A percentile compares a stretch with the other conserved stretches of the same genome.
These are phyloP conservation scores for Lentinus tigrinus DNA, from an alignment of 768 basidiomycete genomes.

Conservation along the genomic window DNA sequence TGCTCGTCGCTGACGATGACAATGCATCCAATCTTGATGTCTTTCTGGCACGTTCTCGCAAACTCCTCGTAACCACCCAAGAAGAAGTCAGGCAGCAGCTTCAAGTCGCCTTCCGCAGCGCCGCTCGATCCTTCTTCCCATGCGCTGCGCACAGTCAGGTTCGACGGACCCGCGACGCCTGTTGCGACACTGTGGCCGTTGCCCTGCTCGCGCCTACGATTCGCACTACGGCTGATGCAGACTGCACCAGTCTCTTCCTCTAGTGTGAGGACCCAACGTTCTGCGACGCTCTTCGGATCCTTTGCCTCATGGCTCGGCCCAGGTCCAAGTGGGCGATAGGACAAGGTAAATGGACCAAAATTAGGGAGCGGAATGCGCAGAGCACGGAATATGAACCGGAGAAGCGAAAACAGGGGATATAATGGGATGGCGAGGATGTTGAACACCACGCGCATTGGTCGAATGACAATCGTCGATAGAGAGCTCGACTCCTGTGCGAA, in stretches of 20 bases:
- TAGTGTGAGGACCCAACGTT: slow-evolving; percentile 75
- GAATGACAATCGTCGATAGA: slow-evolving; percentile 15
- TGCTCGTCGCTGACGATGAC: slow-evolving; percentile 88
- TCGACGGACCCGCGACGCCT: slow-evolving; percentile 44
- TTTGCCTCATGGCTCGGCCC: slow-evolving; percentile 20
- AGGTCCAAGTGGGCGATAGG: slow-evolving; percentile 33
- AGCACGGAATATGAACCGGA: slow-evolving; percentile 64
- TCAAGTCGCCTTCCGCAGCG: slow-evolving; percentile 35
- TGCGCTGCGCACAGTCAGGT: slow-evolving; percentile 33
- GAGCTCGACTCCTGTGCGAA: slow-evolving; percentile 15
- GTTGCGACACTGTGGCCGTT: slow-evolving; percentile 24
- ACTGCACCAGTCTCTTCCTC: slow-evolving; percentile 86
- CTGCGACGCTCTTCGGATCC: slow-evolving; percentile 45
- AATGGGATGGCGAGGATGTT: slow-evolving; percentile 60
- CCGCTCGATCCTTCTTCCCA: slow-evolving; percentile 22
- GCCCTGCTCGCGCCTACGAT: neutral
- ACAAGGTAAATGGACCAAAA: slow-evolving; percentile 44
- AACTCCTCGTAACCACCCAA: slow-evolving; percentile 81
- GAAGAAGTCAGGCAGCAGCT: slow-evolving; percentile 77
- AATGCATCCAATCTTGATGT: slow-evolving; percentile 72
- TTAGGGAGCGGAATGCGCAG: slow-evolving; percentile 66
- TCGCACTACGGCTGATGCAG: slow-evolving; percentile 34
- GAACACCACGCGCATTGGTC: slow-evolving; percentile 38
- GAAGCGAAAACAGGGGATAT: slow-evolving; percentile 54
- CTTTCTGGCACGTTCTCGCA: slow-evolving; percentile 65